Evolutionary conservation across 2,329 filamentous ascomycete species (phyloP).

Genomic region (Thyridium curvatum): DNA sequence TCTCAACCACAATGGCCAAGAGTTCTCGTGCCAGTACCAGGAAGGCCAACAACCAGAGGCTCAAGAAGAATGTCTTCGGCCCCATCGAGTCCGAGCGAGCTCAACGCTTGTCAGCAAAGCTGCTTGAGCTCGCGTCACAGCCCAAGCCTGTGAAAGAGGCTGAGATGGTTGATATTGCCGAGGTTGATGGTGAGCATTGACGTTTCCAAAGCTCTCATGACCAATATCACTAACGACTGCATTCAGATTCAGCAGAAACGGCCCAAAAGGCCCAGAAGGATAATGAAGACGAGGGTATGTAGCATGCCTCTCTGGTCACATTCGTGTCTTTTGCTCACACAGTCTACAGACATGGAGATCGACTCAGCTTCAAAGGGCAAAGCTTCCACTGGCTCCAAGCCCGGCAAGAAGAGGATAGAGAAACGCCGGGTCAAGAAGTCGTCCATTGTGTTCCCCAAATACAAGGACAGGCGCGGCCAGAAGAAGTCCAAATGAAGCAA

Average conservation of each 20-base stretch:
- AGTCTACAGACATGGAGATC: conserved; percentile 47
- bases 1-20: conserved; percentile 66
- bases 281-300: conserved; percentile 1
- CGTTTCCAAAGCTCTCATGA: too few relatives aligned
- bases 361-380: conserved; percentile 24
- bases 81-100: conserved; percentile 74
- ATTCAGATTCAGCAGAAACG: neutral
- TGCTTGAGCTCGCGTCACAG: conserved; percentile 72
- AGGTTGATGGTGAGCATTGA: neutral
- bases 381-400: conserved; percentile 20
- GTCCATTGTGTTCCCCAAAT: conserved; percentile 55
- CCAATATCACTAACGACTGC: conserved; percentile 4
- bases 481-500: conserved; percentile 27
- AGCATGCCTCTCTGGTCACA: neutral
- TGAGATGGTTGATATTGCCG: conserved; percentile 19
- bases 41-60: conserved; percentile 76
- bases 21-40: conserved; percentile 70
- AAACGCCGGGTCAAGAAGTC: conserved; percentile 50
- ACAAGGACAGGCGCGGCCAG: conserved; percentile 41
- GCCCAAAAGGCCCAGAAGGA: neutral
- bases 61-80: conserved; percentile 78
- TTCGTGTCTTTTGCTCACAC: conserved; percentile 12
- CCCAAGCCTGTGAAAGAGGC: conserved; percentile 52
- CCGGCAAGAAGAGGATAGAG: conserved; percentile 45
- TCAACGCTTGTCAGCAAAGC: conserved; percentile 78